Conservation (phyloP, 768 basidiomycete species). For the Tricholoma flavovirens region DNA sequence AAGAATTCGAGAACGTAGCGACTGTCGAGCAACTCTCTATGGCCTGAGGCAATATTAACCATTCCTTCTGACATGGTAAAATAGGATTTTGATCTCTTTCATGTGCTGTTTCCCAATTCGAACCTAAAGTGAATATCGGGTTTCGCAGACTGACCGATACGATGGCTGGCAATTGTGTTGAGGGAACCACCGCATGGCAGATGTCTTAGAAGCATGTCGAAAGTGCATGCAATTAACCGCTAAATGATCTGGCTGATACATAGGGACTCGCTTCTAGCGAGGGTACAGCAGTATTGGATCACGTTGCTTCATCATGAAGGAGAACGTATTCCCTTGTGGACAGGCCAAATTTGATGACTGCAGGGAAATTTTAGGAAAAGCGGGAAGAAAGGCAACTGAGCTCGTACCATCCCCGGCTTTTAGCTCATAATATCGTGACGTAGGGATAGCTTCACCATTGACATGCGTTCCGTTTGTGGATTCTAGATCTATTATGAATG, state of each 20-base stretch:
- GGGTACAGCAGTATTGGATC: background rate
- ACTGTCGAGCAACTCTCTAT: background rate
- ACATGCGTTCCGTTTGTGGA: slow-evolving; percentile 97
- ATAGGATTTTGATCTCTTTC: too few species aligned
- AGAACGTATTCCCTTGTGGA: slow-evolving; percentile 82
- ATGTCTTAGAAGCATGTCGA: background rate
- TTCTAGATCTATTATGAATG: slow-evolving; percentile 96
- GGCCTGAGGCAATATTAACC: background rate
- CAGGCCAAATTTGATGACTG: slow-evolving; percentile 83
- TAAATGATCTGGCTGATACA: background rate
- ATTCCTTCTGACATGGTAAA: too few species aligned
- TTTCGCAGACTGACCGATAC: background rate
- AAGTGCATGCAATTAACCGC: background rate
- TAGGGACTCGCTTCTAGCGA: background rate
- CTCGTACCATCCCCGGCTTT: slow-evolving; percentile 69
- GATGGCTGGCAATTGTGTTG: background rate
- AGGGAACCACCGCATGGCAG: background rate
- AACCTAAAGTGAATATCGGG: background rate
- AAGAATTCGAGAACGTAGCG: background rate
- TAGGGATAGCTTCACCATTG: slow-evolving; percentile 80
- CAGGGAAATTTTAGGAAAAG: background rate
- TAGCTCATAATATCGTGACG: slow-evolving; percentile 83
- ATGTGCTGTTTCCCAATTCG: too few species aligned
- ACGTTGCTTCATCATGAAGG: slow-evolving; percentile 69
- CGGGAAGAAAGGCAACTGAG: slow-evolving; percentile 7